These are phyloP conservation scores for Sphaerulina musiva DNA, from an alignment of 2,329 filamentous ascomycete genomes.

Conservation along the genomic window DNA sequence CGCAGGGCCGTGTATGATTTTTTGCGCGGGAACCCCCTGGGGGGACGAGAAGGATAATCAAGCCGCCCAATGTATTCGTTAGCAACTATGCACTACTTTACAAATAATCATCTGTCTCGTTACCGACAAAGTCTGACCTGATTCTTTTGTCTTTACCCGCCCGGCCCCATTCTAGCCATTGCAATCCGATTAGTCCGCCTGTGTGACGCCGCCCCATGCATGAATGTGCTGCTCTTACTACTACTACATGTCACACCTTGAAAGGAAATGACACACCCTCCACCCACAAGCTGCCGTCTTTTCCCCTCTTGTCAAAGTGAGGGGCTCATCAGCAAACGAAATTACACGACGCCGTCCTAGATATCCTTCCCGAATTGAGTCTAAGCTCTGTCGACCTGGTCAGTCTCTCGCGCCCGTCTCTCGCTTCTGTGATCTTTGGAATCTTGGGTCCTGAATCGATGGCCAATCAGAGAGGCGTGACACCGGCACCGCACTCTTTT, in stretches of 20 bases:
- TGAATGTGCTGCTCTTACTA: not conserved
- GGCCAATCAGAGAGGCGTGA: no score
- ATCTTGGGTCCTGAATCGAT: no score
- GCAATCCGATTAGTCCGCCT: no score
- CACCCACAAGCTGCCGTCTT: not conserved
- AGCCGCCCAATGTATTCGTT: not conserved
- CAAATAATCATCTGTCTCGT: not conserved
- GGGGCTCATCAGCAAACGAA: conserved; percentile 10
- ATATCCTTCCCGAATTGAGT: no score
- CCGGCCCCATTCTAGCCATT: not conserved
- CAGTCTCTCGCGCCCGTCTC: not conserved
- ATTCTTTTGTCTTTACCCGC: not conserved
- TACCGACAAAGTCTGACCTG: not conserved
- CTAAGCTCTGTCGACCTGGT: no score
- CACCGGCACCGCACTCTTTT: no score
- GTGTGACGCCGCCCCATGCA: not conserved
- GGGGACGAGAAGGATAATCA: not conserved
- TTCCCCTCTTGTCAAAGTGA: conserved; percentile 22
- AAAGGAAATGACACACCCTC: not conserved
- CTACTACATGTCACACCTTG: conserved; percentile 11
- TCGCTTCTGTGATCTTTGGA: no score
- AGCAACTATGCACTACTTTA: conserved; percentile 2
- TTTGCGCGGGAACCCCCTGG: not conserved
- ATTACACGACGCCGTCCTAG: no score
- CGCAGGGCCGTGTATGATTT: not conserved